Conservation (phyloP, 805 yeast genomes). For the Maudiozyma bulderi region DNA sequence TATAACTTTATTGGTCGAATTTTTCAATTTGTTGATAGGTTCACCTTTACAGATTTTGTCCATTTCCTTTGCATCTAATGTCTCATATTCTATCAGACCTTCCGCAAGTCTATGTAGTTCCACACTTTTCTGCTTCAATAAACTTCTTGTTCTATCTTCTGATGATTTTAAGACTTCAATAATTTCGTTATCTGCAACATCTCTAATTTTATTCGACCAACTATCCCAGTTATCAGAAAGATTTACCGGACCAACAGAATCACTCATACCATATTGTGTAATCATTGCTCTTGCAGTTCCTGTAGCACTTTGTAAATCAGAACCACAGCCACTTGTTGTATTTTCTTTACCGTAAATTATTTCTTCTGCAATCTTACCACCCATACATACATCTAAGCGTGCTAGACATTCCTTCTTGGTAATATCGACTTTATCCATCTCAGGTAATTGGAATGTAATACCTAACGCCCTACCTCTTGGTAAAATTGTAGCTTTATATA, state of each 20-base stretch:
- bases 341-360: constrained; percentile 82
- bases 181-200: constrained; percentile 88
- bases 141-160: constrained; percentile 66
- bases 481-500: constrained; percentile 91
- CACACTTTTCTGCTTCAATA: constrained; percentile 49
- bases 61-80: constrained; percentile 84
- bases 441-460: constrained; percentile 93
- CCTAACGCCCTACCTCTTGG: constrained; percentile 97
- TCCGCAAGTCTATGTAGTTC: constrained; percentile 85
- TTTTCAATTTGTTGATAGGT: constrained; percentile 55
- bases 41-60: constrained; percentile 79
- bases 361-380: constrained; percentile 97
- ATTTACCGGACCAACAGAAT: constrained; percentile 83
- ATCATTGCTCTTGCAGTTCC: constrained; percentile 94
- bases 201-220: constrained; percentile 85
- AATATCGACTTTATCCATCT: constrained; percentile 93
- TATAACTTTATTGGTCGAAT: constrained; percentile 65
- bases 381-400: constrained; percentile 94
- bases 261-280: constrained; percentile 93
- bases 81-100: constrained; percentile 91
- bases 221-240: constrained; percentile 86
- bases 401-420: constrained; percentile 86
- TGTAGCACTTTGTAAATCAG: constrained; percentile 85
- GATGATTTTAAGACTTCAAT: constrained; percentile 62
- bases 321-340: constrained; percentile 91